A percentile compares a stretch with the other conserved stretches of the same genome.
Evolutionary conservation across 768 basidiomycete genomes (phyloP).

Genomic region (Mycena galericulata): DNA sequence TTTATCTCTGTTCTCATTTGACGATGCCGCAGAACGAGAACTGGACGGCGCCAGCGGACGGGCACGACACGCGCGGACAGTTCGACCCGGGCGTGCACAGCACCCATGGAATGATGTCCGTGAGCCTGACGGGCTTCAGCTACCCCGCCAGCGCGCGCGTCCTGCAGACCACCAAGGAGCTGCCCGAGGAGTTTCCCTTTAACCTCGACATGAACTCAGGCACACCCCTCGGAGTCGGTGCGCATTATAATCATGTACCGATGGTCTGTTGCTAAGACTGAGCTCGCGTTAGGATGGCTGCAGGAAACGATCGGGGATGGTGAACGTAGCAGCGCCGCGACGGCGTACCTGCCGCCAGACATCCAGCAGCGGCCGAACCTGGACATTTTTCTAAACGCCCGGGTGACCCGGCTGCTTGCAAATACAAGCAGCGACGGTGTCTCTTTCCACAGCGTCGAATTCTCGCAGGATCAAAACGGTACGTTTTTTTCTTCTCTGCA

Average conservation of each 20-base stretch:
- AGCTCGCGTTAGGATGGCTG: constrained; percentile 42
- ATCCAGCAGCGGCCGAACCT: constrained; percentile 43
- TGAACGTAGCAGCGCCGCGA: constrained; percentile 45
- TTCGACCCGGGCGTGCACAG: constrained; percentile 53
- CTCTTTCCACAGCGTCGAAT: constrained; percentile 1
- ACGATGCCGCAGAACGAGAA: constrained; percentile 55
- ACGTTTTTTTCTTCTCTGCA: no score
- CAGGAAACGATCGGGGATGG: constrained; percentile 41
- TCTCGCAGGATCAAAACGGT: no score
- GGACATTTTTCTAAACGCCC: constrained; percentile 42
- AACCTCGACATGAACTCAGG: constrained; percentile 46
- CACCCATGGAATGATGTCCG: constrained; percentile 44
- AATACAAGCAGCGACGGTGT: background rate
- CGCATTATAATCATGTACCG: no score
- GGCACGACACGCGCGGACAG: constrained; percentile 51
- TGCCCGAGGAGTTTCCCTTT: constrained; percentile 44
- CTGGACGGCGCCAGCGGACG: constrained; percentile 49
- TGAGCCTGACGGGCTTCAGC: constrained; percentile 49
- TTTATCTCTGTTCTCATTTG: background rate
- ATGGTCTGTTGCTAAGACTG: no score
- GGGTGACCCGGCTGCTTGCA: constrained; percentile 34
- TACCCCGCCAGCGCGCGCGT: constrained; percentile 45
- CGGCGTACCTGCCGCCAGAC: constrained; percentile 42
- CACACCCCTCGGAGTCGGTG: constrained; percentile 44
- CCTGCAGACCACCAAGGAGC: constrained; percentile 45